Base-by-base conservation (phyloP, 306 rosid species). In the Psophocarpus tetragonolobus region DNA sequence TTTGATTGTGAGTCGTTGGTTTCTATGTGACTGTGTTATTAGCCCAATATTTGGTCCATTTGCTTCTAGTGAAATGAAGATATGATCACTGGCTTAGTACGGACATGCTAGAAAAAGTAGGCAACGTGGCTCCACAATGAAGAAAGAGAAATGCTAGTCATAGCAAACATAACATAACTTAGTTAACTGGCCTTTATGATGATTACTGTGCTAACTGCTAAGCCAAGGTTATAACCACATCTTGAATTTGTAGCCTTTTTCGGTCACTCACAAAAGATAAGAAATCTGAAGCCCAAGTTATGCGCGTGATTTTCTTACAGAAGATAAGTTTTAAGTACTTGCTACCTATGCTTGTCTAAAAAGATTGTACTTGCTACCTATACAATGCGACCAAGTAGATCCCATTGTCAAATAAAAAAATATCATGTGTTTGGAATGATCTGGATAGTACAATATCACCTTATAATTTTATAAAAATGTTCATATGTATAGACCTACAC, bases 1-100 rank as follows among this genome's bases (percentile, higher is more conserved):
- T 62, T 68, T 73, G 85, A 74, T 32, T 27, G 70, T 41, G 39
- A 62, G 76, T 71, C 56, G 74, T 56, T 60, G 70, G 78, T 78
- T 74, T 82, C 39, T 68, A 30, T 8, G n/a, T 77, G 73, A 75
- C 82, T 38, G 51, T 35, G 45, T 26, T 21, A 38, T 26, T 21
- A 38, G 36, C 58, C 48, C 60, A 50, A 30, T 73, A 30, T 47
- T 60, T 77, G 47, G 41, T 39, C 44, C 39, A 41, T 41, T 61
- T 81, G 73, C 79, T 62, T 42, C 15, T 50, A 6, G 56, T 67
- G 53, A 48, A 66, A 78, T 50, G 48, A 64, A 20, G n/a, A 64
- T 35, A 64, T 39, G 3, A 58, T 66, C 80, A 33, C 76, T 64
- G 38, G 11, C 68, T 33, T 10, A n/a, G 70, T 65, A 57, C 54